Evolutionary conservation across 129 eudicot species (phyloP).

Genomic region (Helichrysum umbraculigerum): DNA sequence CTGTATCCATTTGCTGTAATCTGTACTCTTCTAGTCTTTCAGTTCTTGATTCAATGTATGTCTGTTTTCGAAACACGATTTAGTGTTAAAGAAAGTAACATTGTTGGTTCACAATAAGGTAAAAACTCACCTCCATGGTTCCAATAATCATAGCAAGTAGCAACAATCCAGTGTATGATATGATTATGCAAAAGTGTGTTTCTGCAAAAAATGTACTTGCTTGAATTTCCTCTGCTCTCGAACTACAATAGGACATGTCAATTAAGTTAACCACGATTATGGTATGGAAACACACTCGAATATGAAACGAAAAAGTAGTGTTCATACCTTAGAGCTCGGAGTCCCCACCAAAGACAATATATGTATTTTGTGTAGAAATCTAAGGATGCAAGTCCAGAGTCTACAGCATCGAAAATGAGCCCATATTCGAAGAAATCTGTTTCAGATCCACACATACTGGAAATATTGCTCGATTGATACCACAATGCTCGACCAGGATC

Average conservation of each 20-base stretch:
- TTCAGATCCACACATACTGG: conserved; percentile 44
- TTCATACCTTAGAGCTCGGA: conserved; percentile 59
- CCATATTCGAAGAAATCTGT: conserved; percentile 52
- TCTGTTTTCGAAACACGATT: conserved; percentile 32
- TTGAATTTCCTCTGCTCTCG: conserved; percentile 63
- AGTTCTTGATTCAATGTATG: conserved; percentile 70
- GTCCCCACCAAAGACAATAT: conserved; percentile 86
- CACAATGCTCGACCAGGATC: conserved; percentile 48
- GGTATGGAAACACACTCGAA: conserved; percentile 2
- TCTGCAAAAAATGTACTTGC: conserved; percentile 71
- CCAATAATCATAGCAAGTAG: conserved; percentile 84
- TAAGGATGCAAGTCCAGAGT: conserved; percentile 38
- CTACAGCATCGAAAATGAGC: conserved; percentile 47
- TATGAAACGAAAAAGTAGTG: background rate
- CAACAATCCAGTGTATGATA: conserved; percentile 66
- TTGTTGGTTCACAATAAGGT: background rate
- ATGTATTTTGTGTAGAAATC: conserved; percentile 53
- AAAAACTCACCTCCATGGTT: conserved; percentile 70
- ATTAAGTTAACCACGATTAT: background rate
- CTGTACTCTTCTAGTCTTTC: conserved; percentile 74
- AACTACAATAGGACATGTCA: conserved; percentile 41
- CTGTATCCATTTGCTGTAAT: conserved; percentile 64
- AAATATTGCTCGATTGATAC: conserved; percentile 55
- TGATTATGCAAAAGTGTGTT: conserved; percentile 56
- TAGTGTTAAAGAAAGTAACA: background rate